Conservation (phyloP, 768 basidiomycete species). For the Amanita brunnescens region DNA sequence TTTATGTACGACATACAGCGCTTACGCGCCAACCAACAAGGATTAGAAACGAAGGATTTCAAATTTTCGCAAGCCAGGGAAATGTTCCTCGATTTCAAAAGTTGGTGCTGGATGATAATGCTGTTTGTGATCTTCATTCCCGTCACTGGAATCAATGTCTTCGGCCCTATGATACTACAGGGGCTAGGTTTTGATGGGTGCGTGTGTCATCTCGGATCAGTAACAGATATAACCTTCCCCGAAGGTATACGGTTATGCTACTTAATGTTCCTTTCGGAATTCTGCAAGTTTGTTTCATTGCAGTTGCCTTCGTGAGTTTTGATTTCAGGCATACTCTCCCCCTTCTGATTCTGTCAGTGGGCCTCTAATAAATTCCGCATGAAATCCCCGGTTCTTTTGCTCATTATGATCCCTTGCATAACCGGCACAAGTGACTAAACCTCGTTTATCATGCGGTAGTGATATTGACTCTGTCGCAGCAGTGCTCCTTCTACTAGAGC, state of each 20-base stretch:
- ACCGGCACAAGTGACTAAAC: constrained; percentile 14
- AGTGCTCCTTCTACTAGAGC: constrained; percentile 18
- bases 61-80: constrained; percentile 22
- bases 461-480: constrained; percentile 10
- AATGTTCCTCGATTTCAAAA: constrained; percentile 25
- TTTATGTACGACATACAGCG: constrained; percentile 13
- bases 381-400: constrained; percentile 19
- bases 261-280: constrained; percentile 22
- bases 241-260: constrained; percentile 24
- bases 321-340: not conserved
- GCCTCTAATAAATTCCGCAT: constrained; percentile 17
- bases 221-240: not conserved
- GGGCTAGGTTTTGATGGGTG: constrained; percentile 26
- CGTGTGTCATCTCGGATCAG: not conserved
- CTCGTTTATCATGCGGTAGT: not conserved
- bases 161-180: constrained; percentile 23
- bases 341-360: constrained; percentile 15
- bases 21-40: constrained; percentile 27
- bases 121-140: constrained; percentile 18
- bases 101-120: constrained; percentile 26
- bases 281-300: constrained; percentile 19
- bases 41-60: constrained; percentile 23
- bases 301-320: constrained; percentile 19
- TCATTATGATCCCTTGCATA: constrained; percentile 16
- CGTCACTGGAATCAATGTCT: constrained; percentile 16